These are phyloP conservation scores for Pestalotiopsis sp. DNA, from an alignment of 2,329 filamentous ascomycete species.

Conservation along the genomic window DNA sequence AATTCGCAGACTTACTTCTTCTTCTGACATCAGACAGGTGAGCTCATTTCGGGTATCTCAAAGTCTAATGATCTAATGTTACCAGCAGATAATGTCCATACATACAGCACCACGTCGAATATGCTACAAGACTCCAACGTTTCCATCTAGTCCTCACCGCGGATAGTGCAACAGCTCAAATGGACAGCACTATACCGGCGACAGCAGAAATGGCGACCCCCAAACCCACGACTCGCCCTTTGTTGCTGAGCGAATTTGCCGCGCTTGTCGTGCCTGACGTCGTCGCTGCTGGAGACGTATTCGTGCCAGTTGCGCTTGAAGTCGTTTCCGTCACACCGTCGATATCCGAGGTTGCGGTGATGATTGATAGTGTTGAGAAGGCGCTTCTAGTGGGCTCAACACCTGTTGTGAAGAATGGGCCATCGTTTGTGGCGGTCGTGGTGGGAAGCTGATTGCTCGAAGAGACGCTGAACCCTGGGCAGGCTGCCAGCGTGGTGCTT, in stretches of 20 bases:
- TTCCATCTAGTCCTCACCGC: background rate
- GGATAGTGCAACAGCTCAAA: background rate
- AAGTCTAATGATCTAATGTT: too few relatives aligned
- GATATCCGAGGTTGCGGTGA: background rate
- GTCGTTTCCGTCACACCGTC: background rate
- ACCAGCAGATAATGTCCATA: too few relatives aligned
- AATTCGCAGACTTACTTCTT: too few relatives aligned
- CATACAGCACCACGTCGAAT: too few relatives aligned
- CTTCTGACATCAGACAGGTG: too few relatives aligned
- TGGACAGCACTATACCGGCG: background rate
- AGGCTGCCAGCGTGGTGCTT: background rate
- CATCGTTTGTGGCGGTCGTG: background rate
- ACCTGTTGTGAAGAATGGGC: background rate
- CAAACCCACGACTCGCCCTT: background rate
- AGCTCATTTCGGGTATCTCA: too few relatives aligned
- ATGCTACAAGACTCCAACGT: background rate
- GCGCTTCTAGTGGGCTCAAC: background rate
- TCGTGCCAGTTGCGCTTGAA: background rate
- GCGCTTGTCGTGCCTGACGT: background rate
- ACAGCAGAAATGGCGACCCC: background rate
- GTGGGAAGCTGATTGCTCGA: background rate
- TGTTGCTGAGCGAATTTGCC: background rate
- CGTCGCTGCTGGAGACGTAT: background rate
- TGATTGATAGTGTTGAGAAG: background rate
- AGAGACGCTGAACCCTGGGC: background rate